Conservation (phyloP, 1,284 basidiomycete species). For the Ustilago sp. region DNA sequence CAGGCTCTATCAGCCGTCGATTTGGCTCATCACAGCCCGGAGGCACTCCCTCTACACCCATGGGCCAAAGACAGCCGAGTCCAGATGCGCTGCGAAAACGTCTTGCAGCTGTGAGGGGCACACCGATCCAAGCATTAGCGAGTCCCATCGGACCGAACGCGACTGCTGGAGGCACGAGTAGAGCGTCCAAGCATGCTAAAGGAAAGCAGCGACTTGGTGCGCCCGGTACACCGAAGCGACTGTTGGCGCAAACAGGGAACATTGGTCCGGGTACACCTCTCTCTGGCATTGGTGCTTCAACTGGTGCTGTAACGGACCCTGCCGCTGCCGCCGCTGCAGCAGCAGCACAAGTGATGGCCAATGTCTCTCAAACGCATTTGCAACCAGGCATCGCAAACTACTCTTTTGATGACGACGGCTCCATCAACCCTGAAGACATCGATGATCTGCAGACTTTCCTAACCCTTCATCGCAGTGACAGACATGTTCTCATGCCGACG, state of each 20-base stretch:
- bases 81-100: constrained; percentile 45
- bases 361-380: constrained; percentile 26
- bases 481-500: constrained; percentile 41
- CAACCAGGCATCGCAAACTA: constrained; percentile 24
- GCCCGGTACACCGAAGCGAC: constrained; percentile 44
- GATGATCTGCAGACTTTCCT: constrained; percentile 52
- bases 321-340: constrained; percentile 19
- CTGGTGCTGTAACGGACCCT: constrained; percentile 13
- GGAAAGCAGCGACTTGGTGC: constrained; percentile 45
- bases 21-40: constrained; percentile 44
- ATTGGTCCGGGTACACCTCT: constrained; percentile 31
- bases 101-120: constrained; percentile 43
- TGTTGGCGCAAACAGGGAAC: constrained; percentile 18
- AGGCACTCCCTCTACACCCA: constrained; percentile 40
- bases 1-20: constrained; percentile 12
- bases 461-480: constrained; percentile 37
- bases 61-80: constrained; percentile 36
- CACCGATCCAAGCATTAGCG: constrained; percentile 30
- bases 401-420: constrained; percentile 54
- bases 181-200: constrained; percentile 35
- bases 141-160: constrained; percentile 30
- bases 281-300: constrained; percentile 2
- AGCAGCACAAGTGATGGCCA: constrained; percentile 36
- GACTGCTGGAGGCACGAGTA: constrained; percentile 16
- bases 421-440: constrained; percentile 52